Conservation (phyloP, 1,284 basidiomycete species). For the Cryptococcus floricola region DNA sequence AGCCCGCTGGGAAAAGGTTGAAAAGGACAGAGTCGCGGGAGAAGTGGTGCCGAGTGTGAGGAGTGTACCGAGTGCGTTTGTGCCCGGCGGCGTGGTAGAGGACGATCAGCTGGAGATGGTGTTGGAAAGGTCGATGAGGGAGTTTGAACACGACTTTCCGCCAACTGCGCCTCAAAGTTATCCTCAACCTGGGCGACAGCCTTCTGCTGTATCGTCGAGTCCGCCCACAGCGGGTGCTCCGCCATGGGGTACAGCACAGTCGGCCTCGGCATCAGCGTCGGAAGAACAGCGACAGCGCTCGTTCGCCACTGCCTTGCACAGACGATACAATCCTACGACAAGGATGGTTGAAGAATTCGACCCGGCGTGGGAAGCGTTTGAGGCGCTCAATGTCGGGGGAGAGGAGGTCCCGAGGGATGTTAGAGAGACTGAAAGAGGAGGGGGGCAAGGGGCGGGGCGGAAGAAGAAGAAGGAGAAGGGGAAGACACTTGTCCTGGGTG, state of each 20-base stretch:
- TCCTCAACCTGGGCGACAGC: constrained; percentile 14
- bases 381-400: constrained; percentile 36
- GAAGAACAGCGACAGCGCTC: constrained; percentile 8
- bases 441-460: constrained; percentile 53
- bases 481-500: constrained; percentile 59
- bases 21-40: constrained; percentile 56
- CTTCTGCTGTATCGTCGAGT: not conserved
- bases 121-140: constrained; percentile 30
- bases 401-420: not conserved
- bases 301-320: constrained; percentile 30
- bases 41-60: constrained; percentile 2
- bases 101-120: constrained; percentile 38
- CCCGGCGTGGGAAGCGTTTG: constrained; percentile 73
- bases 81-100: constrained; percentile 12
- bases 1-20: constrained; percentile 67
- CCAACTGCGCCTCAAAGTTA: constrained; percentile 2
- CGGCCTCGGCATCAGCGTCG: not conserved
- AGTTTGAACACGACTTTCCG: constrained; percentile 15
- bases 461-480: constrained; percentile 60
- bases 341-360: constrained; percentile 62
- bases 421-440: constrained; percentile 1
- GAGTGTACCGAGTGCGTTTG: constrained; percentile 13
- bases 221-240: not conserved
- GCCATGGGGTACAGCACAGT: not conserved
- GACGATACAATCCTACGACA: constrained; percentile 21